phyloP scores from a whole-genome alignment of 768 basidiomycete species.

The Lactarius psammicola region DNA sequence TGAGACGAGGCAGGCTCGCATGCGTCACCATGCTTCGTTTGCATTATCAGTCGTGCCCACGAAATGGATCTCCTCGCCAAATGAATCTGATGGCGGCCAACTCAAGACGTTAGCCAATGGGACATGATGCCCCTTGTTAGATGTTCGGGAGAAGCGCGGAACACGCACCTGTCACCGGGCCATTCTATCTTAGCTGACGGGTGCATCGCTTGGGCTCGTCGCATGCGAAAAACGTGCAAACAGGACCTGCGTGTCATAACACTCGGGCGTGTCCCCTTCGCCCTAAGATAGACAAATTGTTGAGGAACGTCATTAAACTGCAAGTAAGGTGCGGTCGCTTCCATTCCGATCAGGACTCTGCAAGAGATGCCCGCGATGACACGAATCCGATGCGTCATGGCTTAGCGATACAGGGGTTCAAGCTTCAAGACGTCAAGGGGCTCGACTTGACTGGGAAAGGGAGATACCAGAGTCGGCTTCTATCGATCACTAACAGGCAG shows the following conservation, averaged over 20 bases:
- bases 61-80: not conserved
- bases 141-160: not conserved
- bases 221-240: not conserved
- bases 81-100: constrained; percentile 1
- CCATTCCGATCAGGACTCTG: not conserved
- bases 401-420: not conserved
- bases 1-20: not conserved
- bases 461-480: not conserved
- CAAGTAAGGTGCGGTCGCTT: not conserved
- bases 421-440: no score
- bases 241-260: not conserved
- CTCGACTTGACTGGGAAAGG: not conserved
- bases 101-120: not conserved
- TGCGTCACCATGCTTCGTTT: not conserved
- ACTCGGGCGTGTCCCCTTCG: not conserved
- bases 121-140: not conserved
- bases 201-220: not conserved
- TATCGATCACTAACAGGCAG: not conserved
- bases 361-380: not conserved
- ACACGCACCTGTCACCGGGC: not conserved
- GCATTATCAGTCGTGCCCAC: not conserved
- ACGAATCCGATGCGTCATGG: not conserved
- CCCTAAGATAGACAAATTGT: not conserved
- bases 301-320: not conserved
- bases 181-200: not conserved